Evolutionary conservation across 1,284 basidiomycete genomes (phyloP), one percentile per base, ranked within the genome.

Genomic region (Ustilago nuda): DNA sequence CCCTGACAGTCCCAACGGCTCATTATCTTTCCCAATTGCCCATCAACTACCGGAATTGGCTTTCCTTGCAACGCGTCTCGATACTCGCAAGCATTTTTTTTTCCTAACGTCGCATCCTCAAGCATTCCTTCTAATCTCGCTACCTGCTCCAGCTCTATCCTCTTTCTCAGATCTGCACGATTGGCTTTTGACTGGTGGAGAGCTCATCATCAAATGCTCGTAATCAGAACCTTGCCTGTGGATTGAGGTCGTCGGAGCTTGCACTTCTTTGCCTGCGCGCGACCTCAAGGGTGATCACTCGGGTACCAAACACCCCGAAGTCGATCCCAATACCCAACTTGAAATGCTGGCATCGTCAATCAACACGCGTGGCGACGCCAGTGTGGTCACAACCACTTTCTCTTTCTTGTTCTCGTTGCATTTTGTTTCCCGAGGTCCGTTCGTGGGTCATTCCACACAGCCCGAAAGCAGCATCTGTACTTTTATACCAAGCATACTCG

Each of bases 401-500:
- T 33, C 50, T 48, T 46, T 32, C 35, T 4, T 9, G 6, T 33
- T 58, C 43, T 19, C 23, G 30, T 54, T 57, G 53, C 19, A 51
- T 50, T 45, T 27, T 17, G 39, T 36, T 35, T 30, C 35, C 11
- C 53, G 17, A 27, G n/a, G 54, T 33, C 51, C 55, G 32, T 27
- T 61, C 53, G 32, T 36, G 23, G 23, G 23, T 36, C 51, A 12
- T 50, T 33, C 35, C 51, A 36, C 45, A 58, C 52, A 56, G 33
- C 53, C 56, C 37, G 23, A 35, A 61, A 60, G 65, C 66, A 73
- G 58, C 71, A 69, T 62, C 55, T 65, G 61, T 67, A 65, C 55
- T 45, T 45, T 30, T 41, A 30, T 37, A 56, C 72, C 61, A 63
- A 41, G 59, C 59, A 74, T 68, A 68, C 66, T 74, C 66, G 71